A percentile compares a stretch with the other conserved stretches of the same genome.
Evolutionary conservation across 139 green algal genomes (phyloP).

Genomic region (Limnomonas spitsbergensis): DNA sequence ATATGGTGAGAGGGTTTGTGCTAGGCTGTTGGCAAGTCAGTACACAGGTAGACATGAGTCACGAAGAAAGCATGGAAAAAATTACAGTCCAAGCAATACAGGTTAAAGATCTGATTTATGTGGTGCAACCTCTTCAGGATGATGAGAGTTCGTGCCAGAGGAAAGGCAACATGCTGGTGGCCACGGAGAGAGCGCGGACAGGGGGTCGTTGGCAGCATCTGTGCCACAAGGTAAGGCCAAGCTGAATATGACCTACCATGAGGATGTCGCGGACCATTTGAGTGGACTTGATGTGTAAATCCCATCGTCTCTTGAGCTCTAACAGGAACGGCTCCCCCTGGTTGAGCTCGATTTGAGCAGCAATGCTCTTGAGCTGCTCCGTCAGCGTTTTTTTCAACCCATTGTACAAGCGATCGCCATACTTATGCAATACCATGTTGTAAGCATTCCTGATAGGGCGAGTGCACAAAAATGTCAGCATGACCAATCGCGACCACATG

Average conservation of each 20-base stretch:
- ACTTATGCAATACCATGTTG: constrained; percentile 99
- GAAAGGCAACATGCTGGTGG: no score
- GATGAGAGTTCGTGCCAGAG: no score
- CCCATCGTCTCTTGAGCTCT: constrained; percentile 84
- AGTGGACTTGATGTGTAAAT: constrained; percentile 90
- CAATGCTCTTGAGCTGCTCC: constrained; percentile 71
- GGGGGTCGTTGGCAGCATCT: no score
- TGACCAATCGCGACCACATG: no score
- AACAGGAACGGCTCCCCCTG: constrained; percentile 79
- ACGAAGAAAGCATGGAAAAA: no score
- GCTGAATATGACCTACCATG: constrained; percentile 68
- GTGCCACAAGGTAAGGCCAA: no score
- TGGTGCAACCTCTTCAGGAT: neutral
- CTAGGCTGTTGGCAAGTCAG: no score
- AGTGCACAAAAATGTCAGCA: neutral
- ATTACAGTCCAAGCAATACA: no score
- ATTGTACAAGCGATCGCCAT: constrained; percentile 87
- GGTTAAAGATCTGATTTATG: neutral
- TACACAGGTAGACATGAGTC: no score
- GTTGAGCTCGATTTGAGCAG: constrained; percentile 61
- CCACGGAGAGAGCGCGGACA: no score
- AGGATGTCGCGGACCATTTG: constrained; percentile 97
- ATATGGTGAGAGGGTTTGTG: no score
- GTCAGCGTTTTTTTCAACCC: constrained; percentile 75
- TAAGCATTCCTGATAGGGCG: constrained; percentile 85